Evolutionary conservation across 2,329 filamentous ascomycete species (phyloP).

Genomic region (Cryoendolithus antarcticus): DNA sequence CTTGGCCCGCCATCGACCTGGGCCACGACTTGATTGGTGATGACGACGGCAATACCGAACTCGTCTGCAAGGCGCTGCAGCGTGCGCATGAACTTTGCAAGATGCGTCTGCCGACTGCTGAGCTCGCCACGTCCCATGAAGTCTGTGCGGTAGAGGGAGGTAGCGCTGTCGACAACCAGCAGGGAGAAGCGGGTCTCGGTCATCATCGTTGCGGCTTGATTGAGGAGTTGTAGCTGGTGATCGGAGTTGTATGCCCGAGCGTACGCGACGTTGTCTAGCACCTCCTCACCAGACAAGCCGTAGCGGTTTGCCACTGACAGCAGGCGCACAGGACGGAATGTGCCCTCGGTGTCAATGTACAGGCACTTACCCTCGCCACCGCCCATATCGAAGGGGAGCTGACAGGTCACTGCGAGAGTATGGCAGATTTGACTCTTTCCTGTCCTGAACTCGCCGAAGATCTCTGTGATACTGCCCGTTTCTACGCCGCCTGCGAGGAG

Average conservation of each 20-base stretch:
- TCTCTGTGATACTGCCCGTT: slow-evolving; percentile 93
- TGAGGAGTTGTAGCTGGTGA: slow-evolving; percentile 87
- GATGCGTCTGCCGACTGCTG: slow-evolving; percentile 79
- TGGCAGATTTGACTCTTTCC: slow-evolving; percentile 99
- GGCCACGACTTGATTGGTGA: slow-evolving; percentile 96
- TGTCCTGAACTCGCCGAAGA: slow-evolving; percentile 95
- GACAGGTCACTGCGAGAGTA: slow-evolving; percentile 94
- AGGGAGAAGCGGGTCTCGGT: slow-evolving; percentile 96
- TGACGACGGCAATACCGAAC: slow-evolving; percentile 96
- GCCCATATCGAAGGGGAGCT: slow-evolving; percentile 96
- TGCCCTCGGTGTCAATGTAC: slow-evolving; percentile 97
- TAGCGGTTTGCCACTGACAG: slow-evolving; percentile 89
- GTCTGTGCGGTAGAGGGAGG: slow-evolving; percentile 87
- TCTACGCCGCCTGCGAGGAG: slow-evolving; percentile 88
- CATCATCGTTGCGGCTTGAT: slow-evolving; percentile 97
- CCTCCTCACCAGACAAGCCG: slow-evolving; percentile 89
- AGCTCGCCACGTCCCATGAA: slow-evolving; percentile 95
- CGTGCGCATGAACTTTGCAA: slow-evolving; percentile 79
- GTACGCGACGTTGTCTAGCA: slow-evolving; percentile 96
- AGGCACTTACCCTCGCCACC: slow-evolving; percentile 96
- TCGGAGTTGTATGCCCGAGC: slow-evolving; percentile 97
- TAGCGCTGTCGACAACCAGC: slow-evolving; percentile 90
- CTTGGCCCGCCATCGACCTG: slow-evolving; percentile 94
- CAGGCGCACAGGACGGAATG: slow-evolving; percentile 80
- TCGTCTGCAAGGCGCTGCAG: slow-evolving; percentile 63